phyloP scores from a whole-genome alignment of 2,329 filamentous ascomycete genomes.

The Calonectria crousiana region DNA sequence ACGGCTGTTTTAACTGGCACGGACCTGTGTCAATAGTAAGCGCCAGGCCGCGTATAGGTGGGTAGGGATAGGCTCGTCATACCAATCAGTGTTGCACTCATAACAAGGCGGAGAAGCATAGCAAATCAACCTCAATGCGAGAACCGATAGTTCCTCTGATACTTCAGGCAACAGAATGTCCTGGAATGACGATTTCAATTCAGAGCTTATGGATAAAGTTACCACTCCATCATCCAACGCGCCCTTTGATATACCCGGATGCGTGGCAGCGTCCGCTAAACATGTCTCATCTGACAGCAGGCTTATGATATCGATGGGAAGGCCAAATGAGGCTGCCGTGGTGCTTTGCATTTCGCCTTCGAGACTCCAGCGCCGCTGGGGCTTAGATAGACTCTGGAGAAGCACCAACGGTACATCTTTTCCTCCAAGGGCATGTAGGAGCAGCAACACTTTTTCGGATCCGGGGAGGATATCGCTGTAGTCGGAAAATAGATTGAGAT shows the following conservation, averaged over 20 bases:
- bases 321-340: slow-evolving; percentile 38
- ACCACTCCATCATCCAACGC: slow-evolving; percentile 26
- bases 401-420: slow-evolving; percentile 38
- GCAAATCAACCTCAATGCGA: slow-evolving; percentile 41
- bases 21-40: slow-evolving; percentile 32
- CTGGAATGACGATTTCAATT: background rate
- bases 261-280: slow-evolving; percentile 17
- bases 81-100: slow-evolving; percentile 50
- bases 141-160: slow-evolving; percentile 31
- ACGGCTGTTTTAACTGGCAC: slow-evolving; percentile 37
- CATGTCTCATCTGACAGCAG: slow-evolving; percentile 32
- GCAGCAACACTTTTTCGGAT: slow-evolving; percentile 41
- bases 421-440: slow-evolving; percentile 41
- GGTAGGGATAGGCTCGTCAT: slow-evolving; percentile 7
- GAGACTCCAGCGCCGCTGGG: slow-evolving; percentile 42
- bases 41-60: background rate
- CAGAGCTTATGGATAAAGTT: slow-evolving; percentile 23
- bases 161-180: slow-evolving; percentile 27
- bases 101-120: slow-evolving; percentile 49
- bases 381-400: slow-evolving; percentile 33
- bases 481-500: slow-evolving; percentile 41
- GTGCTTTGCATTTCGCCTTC: slow-evolving; percentile 43
- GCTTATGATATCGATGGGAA: slow-evolving; percentile 34
- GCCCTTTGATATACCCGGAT: slow-evolving; percentile 36
- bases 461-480: slow-evolving; percentile 43